Conservation (phyloP, 257 asterid genomes). For the Lithospermum erythrorhizon region DNA sequence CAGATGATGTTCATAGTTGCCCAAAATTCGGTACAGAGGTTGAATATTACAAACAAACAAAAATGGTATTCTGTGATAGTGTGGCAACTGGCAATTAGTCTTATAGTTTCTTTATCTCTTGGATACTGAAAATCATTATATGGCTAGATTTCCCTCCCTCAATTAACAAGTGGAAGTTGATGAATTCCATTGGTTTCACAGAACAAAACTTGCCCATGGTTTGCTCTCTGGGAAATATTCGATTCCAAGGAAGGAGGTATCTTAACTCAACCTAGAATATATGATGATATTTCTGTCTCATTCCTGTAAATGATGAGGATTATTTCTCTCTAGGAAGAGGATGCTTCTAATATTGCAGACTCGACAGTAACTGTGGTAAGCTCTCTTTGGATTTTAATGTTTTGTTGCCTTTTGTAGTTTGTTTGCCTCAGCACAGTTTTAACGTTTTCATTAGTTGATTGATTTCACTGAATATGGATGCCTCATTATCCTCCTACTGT, state of each 20-base stretch:
- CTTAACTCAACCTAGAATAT: neutral
- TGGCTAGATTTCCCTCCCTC: neutral
- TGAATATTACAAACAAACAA: no score
- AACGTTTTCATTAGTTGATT: neutral
- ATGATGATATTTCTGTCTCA: conserved; percentile 5
- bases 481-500: neutral
- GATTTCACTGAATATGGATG: neutral
- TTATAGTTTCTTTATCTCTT: no score
- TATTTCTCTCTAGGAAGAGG: conserved; percentile 27
- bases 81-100: no score
- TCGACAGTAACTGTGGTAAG: conserved; percentile 35
- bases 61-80: neutral
- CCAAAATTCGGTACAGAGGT: no score
- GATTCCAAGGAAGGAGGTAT: conserved; percentile 58
- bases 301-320: neutral
- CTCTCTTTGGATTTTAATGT: conserved; percentile 2
- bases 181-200: conserved; percentile 16
- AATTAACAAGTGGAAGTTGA: neutral
- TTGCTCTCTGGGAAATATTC: conserved; percentile 94
- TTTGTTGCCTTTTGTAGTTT: conserved; percentile 1
- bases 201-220: conserved; percentile 92
- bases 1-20: neutral
- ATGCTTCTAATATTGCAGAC: conserved; percentile 25
- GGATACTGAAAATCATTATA: no score
- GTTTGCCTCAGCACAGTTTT: neutral